A percentile compares a stretch with the other conserved stretches of the same genome.
These are phyloP conservation scores for Alternaria triticimaculans DNA, from an alignment of 2,329 filamentous ascomycete species.

Conservation along the genomic window DNA sequence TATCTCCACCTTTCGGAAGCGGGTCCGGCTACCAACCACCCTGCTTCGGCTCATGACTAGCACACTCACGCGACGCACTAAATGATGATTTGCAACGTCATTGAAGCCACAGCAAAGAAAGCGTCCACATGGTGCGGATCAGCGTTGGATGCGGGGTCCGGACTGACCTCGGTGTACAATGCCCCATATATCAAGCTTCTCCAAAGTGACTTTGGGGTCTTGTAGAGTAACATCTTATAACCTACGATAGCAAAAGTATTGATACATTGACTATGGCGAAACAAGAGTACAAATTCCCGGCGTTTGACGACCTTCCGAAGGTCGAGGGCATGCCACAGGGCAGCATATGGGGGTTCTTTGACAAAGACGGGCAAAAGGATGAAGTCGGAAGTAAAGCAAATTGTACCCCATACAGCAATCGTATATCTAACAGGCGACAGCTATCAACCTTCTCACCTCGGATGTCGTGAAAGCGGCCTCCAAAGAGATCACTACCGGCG, in stretches of 20 bases:
- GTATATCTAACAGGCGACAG: conserved; percentile 32
- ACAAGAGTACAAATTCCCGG: conserved; percentile 32
- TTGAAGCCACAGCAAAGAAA: not conserved
- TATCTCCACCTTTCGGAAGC: not conserved
- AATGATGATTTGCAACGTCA: conserved; percentile 3
- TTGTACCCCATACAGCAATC: not conserved
- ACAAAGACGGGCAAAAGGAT: conserved; percentile 53
- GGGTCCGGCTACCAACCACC: not conserved
- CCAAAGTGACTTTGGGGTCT: not conserved
- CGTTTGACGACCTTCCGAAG: conserved; percentile 43
- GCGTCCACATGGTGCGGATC: not conserved
- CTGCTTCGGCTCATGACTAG: not conserved
- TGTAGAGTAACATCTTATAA: not conserved
- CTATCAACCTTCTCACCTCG: conserved; percentile 56
- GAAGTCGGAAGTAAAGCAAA: conserved; percentile 57
- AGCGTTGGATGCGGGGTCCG: conserved; percentile 3
- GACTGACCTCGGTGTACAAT: not conserved
- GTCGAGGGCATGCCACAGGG: conserved; percentile 43
- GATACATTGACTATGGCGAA: conserved; percentile 3
- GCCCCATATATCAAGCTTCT: not conserved
- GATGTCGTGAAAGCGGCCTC: conserved; percentile 59
- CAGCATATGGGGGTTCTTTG: conserved; percentile 44
- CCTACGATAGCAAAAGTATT: not conserved
- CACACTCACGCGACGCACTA: not conserved
- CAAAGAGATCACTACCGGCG: conserved; percentile 60